Conservation (phyloP, 257 asterid genomes). For the Verbascum thapsus region DNA sequence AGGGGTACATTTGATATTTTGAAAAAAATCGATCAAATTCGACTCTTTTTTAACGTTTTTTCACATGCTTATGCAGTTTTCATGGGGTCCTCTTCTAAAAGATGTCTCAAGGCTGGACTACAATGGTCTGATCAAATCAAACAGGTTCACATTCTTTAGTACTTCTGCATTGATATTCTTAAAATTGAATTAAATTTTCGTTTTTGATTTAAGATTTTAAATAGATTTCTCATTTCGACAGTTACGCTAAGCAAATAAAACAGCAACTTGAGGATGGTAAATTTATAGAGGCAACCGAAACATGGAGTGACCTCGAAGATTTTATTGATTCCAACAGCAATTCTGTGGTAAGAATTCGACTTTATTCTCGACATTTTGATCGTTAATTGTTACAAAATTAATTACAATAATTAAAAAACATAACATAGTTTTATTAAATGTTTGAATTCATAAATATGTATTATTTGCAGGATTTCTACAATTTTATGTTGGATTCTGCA, state of each 20-base stretch:
- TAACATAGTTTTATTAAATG: too few species aligned
- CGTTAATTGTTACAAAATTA: background rate
- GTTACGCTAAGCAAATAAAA: slow-evolving; percentile 55
- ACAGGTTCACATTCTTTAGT: slow-evolving; percentile 49
- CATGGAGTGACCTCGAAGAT: slow-evolving; percentile 51
- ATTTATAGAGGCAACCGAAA: slow-evolving; percentile 50
- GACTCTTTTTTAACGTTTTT: background rate
- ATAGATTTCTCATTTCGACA: slow-evolving; percentile 29
- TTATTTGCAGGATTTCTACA: slow-evolving; percentile 57
- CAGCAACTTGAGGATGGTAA: slow-evolving; percentile 49
- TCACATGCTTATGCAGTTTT: slow-evolving; percentile 53
- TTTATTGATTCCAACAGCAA: slow-evolving; percentile 44
- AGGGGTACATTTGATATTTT: too few species aligned
- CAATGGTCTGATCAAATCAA: slow-evolving; percentile 62
- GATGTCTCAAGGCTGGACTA: slow-evolving; percentile 82
- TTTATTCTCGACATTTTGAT: background rate
- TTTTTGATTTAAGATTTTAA: too few species aligned
- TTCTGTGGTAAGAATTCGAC: slow-evolving; percentile 47
- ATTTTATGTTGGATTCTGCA: slow-evolving; percentile 52
- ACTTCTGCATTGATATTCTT: background rate
- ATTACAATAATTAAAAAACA: too few species aligned
- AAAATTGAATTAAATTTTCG: too few species aligned
- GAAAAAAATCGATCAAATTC: too few species aligned
- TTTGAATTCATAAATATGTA: background rate
- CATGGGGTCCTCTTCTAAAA: slow-evolving; percentile 97